Evolutionary conservation across 257 asterid genomes (phyloP).

Genomic region (Solanum pennellii): DNA sequence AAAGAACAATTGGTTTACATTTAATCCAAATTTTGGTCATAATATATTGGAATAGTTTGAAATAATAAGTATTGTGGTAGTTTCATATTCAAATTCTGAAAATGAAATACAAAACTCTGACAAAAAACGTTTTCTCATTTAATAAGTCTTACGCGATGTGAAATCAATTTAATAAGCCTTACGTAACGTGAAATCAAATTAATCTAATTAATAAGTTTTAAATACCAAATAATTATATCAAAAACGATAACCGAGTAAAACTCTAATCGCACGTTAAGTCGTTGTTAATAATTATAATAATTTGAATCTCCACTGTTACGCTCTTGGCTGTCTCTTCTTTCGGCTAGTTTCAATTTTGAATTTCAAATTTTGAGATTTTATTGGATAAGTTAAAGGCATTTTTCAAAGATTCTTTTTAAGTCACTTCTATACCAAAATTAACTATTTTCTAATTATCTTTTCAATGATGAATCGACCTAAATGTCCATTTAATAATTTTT

Average conservation of each 20-base stretch:
- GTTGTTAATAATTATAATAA: neutral
- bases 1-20: neutral
- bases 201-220: neutral
- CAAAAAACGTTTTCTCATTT: neutral
- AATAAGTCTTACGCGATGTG: fast-evolving
- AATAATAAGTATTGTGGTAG: neutral
- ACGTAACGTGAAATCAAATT: neutral
- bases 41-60: neutral
- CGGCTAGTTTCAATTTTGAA: neutral
- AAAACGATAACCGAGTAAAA: neutral
- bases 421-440: neutral
- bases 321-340: neutral
- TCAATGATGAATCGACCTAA: neutral
- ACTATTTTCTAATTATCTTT: neutral
- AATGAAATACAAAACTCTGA: neutral
- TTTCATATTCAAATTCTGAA: fast-evolving
- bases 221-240: neutral
- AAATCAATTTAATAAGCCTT: neutral
- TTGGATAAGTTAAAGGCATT: neutral
- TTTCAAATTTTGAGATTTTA: neutral
- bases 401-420: neutral
- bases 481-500: neutral
- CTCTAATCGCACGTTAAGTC: neutral
- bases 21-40: neutral
- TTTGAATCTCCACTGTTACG: neutral